A percentile compares a stretch with the other conserved stretches of the same genome.
Evolutionary conservation across 345 rosid genomes (phyloP).

Genomic region (Xanthoceras sorbifolium): DNA sequence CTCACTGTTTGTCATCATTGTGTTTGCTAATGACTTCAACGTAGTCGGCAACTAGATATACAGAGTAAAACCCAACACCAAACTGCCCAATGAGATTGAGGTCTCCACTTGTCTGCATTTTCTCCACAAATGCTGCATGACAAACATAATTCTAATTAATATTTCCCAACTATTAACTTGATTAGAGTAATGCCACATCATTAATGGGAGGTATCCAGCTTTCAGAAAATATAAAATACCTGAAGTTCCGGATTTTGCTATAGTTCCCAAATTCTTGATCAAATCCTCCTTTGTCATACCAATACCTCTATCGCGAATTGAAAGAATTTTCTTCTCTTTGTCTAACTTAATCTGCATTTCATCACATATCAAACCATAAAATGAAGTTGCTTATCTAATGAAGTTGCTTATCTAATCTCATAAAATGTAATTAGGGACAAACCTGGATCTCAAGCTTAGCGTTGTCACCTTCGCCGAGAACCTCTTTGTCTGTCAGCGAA

Average conservation of each 20-base stretch:
- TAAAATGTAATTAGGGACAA: no score
- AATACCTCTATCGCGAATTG: constrained; percentile 92
- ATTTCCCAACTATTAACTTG: not conserved
- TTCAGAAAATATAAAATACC: constrained; percentile 54
- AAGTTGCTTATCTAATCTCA: no score
- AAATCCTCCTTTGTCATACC: constrained; percentile 99
- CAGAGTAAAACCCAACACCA: constrained; percentile 99
- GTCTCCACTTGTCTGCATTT: constrained; percentile 95
- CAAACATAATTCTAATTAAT: constrained; percentile 10
- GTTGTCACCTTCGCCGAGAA: constrained; percentile 88
- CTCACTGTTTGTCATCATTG: constrained; percentile 93
- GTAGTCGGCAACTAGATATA: constrained; percentile 93
- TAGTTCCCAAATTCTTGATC: constrained; percentile 96
- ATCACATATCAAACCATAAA: not conserved
- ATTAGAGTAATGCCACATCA: not conserved
- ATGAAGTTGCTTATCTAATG: not conserved
- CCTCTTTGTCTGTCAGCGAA: constrained; percentile 85
- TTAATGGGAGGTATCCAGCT: not conserved
- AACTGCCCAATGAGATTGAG: constrained; percentile 97
- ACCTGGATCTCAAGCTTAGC: constrained; percentile 98
- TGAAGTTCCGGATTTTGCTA: constrained; percentile 99
- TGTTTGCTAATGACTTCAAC: constrained; percentile 98
- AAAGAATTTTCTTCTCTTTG: constrained; percentile 78
- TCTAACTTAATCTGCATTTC: constrained; percentile 82
- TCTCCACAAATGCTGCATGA: constrained; percentile 89